Base-by-base conservation (phyloP, 306 rosid species). In the Sesbania bispinosa region DNA sequence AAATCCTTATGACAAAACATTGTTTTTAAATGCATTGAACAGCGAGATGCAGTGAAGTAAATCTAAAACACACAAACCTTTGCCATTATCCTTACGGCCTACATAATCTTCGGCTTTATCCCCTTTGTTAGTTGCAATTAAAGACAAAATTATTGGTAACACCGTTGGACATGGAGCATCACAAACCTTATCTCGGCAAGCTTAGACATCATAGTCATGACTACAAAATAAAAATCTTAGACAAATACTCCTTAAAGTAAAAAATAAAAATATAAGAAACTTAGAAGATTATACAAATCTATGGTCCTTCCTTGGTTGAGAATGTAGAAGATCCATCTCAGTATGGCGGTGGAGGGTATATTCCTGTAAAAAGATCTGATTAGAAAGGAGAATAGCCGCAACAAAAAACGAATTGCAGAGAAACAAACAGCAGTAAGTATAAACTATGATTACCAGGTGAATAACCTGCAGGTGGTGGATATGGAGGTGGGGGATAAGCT, bases 321-420 rank as follows among this genome's bases (percentile, higher is more conserved):
- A 27, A 67, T 38, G 64, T 50, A 39, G 39, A 9, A 64, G 64
- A 63, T 72, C 29, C 30, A 13, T 55, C 54, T 92, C 84, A 87
- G 51, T 89, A 87, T 11, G 82, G 94, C 6, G 80, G 91, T 18
- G 92, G 93, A 69, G 94, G 94, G 80, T 86, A 89, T 1, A 39
- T 20, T 78, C 97, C 96, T 18, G 84, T 77, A 43, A 62, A 81
- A 26, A 71, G 82, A 69, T 82, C 82, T 83, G 74, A 72, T 27
- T 33, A 23, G 15, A 72, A 57, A 64, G n/a, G 42, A 60, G 29
- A 72, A 7, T n/a, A n/a, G n/a, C n/a, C n/a, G n/a, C n/a, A n/a
- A n/a, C n/a, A n/a, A n/a, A n/a, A n/a, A n/a, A n/a, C n/a, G n/a
- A n/a, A n/a, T n/a, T n/a, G 30, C 9, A 42, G 54, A 38, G 7